Evolutionary conservation across 2,329 filamentous ascomycete genomes (phyloP), one percentile per base, ranked within the genome.

Genomic region (Macroventuria anomochaeta): DNA sequence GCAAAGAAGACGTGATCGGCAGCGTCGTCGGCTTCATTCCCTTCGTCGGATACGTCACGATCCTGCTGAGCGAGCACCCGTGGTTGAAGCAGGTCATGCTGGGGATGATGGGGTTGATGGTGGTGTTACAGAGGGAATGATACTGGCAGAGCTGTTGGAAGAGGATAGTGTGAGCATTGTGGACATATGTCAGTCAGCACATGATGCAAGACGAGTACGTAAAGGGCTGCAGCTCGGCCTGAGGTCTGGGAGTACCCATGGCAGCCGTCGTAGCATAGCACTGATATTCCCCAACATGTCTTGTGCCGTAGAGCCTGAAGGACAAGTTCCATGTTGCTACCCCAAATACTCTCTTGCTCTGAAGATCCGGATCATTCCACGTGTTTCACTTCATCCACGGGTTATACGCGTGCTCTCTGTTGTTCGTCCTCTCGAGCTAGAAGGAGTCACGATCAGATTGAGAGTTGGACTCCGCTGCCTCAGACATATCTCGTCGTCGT

Each of bases 21-120:
- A 96, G 90, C 64, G 95, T 97, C 6, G 81, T 95, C 10, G 95
- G 85, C 31, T 99, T 96, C 74, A 87, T 97, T 52, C 95, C 95
- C 0, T 96, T 95, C 68, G 92, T 97, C 12, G 95, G 95, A 62
- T 97, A 97, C 71, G 93, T 97, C 38, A 99, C 95, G 1, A 99
- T 99, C 65, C 81, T 97, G 75, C 81, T 99, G 58, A 95, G 90
- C 59, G 95, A 99, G 75, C 88, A 99, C 73, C 95, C 95, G 5
- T 97, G 93, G 93, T 75, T 97, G 66, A 99, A 99, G 84, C 96
- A 91, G 36, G 93, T 88, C 21, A 90, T 97, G 87, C 76, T 99
- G 69, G 93, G 91, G 1, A 83, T 97, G 43, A 99, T 99, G 95
- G 95, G 93, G 1, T 74, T 97, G 67, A 86, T 96, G 78, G 95